Evolutionary conservation across 495 filamentous ascomycete species (phyloP).

Genomic region (Lophiotrema nucula): DNA sequence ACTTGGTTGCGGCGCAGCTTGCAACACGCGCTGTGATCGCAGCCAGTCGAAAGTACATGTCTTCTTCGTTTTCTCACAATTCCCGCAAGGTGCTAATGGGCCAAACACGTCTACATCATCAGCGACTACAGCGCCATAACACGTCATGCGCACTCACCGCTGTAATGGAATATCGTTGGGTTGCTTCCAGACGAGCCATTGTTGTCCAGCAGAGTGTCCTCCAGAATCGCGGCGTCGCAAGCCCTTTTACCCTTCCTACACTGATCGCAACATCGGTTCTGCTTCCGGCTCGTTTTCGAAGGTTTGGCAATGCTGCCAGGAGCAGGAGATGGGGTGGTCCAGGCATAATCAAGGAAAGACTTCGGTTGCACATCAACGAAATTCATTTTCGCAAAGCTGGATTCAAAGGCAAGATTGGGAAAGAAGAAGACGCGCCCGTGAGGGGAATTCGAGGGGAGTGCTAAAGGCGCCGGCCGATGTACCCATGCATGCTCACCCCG

Average conservation of each 20-base stretch:
- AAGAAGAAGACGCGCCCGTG: not conserved
- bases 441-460: too few species aligned
- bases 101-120: constrained; percentile 20
- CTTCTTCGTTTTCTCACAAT: constrained; percentile 41
- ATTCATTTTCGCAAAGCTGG: constrained; percentile 14
- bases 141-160: too few species aligned
- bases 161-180: constrained; percentile 26
- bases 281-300: constrained; percentile 31
- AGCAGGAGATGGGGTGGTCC: constrained; percentile 20
- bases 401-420: constrained; percentile 19
- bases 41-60: constrained; percentile 40
- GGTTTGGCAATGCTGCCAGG: constrained; percentile 1
- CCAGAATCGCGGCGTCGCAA: constrained; percentile 41
- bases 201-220: constrained; percentile 20
- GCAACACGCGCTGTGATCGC: constrained; percentile 23
- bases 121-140: not conserved
- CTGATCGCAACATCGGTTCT: constrained; percentile 48
- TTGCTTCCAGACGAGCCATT: constrained; percentile 2
- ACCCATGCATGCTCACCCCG: constrained; percentile 16
- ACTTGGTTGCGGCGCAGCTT: constrained; percentile 9
- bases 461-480: not conserved
- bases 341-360: constrained; percentile 30
- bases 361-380: constrained; percentile 24
- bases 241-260: constrained; percentile 49
- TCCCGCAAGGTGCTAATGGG: constrained; percentile 34